Evolutionary conservation across 2,329 filamentous ascomycete genomes (phyloP).

Genomic region (Mollisiaceae sp.): DNA sequence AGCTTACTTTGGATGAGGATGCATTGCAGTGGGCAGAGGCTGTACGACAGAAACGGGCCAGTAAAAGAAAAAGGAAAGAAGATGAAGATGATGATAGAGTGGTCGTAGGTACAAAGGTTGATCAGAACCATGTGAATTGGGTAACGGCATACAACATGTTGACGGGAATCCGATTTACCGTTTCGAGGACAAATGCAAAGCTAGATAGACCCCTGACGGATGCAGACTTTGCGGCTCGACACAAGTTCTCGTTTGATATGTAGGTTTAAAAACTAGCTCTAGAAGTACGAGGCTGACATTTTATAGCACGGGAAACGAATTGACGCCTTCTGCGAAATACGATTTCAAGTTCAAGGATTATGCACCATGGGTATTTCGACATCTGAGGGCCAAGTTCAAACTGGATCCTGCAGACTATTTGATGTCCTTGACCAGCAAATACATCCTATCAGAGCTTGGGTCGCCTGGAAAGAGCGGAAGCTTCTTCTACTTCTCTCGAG

Average conservation of each 20-base stretch:
- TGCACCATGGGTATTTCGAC: conserved; percentile 98
- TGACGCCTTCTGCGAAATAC: conserved; percentile 97
- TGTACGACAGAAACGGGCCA: conserved; percentile 88
- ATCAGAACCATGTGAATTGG: conserved; percentile 96
- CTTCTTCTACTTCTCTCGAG: conserved; percentile 99
- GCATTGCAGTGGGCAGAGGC: conserved; percentile 91
- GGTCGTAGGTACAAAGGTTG: conserved; percentile 94
- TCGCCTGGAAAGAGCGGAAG: conserved; percentile 98
- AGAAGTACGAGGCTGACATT: conserved; percentile 43
- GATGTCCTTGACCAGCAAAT: conserved; percentile 97
- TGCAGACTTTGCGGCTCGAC: conserved; percentile 89
- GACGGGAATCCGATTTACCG: conserved; percentile 95
- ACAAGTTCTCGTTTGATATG: conserved; percentile 99
- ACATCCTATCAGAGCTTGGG: conserved; percentile 95
- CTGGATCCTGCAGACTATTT: conserved; percentile 97
- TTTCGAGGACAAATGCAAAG: conserved; percentile 96
- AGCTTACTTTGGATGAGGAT: conserved; percentile 86
- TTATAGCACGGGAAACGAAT: conserved; percentile 85
- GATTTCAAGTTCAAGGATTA: conserved; percentile 99
- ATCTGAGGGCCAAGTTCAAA: conserved; percentile 83
- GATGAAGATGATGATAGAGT: conserved; percentile 93
- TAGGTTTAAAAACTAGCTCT: conserved; percentile 52
- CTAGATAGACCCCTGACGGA: conserved; percentile 88
- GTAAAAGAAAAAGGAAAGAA: conserved; percentile 81
- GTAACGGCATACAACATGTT: conserved; percentile 99